Evolutionary conservation across 352 stramenopile genomes (phyloP), one percentile per base, ranked within the genome.

Genomic region (Globisporangium takayamanum): DNA sequence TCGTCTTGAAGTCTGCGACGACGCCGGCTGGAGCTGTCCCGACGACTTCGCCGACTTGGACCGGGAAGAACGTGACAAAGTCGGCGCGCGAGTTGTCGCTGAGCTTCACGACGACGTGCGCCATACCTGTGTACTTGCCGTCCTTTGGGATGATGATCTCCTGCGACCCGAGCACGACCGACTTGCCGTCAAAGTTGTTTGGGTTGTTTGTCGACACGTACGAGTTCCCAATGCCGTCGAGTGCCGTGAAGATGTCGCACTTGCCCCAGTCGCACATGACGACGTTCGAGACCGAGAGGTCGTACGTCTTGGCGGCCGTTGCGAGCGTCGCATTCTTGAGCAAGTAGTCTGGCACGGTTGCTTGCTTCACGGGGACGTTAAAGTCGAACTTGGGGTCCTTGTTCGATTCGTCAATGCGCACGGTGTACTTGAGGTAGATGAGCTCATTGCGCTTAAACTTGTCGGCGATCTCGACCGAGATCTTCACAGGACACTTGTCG

Each of bases 51-150:
- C 82, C 80, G 44, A 92, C 74, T 49, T 90, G 82, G 26, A 89
- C 76, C 6, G 80, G 78, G 62, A 92, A 92, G 58, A 86, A 92
- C 12, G 80, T 89, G 3, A 87, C 73, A 37, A 90, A 92, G 60
- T 92, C 80, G 41, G 77, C 76, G 12, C 82, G 76, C 52, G 74
- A 80, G 55, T 88, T 81, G 51, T 70, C 80, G 1, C 65, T 74
- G 16, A 90, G 73, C 62, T 80, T 87, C 46, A 90, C 59, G 37
- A 85, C 75, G 37, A 90, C 59, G 59, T 89, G 80, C 41, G 74
- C 82, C 50, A 84, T 88, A 59, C 82, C 82, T 48, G 82, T 84
- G 71, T 90, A 92, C 63, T 89, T 90, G 62, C 74, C 78, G 36
- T 90, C 78, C 60, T 89, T 89, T 16, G 73, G 66, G 59, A 92